phyloP scores from a whole-genome alignment of 2,329 filamentous ascomycete species.

The Scortechinia acanthostroma region DNA sequence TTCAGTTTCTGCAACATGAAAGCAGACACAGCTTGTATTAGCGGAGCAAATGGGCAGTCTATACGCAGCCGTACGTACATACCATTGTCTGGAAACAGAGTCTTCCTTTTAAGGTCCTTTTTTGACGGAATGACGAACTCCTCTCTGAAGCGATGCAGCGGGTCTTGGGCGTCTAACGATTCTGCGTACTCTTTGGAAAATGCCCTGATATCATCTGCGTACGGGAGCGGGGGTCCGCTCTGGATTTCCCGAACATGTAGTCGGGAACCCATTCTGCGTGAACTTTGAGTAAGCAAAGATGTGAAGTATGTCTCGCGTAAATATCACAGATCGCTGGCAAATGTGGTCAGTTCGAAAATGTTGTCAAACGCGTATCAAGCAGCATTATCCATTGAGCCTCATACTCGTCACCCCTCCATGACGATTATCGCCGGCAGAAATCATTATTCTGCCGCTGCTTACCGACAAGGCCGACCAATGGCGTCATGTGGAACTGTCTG shows the following conservation, averaged over 20 bases:
- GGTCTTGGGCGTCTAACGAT: constrained; percentile 48
- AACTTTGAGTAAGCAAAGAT: no score
- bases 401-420: no score
- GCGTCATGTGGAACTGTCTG: not conserved
- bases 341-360: no score
- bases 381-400: no score
- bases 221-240: not conserved
- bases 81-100: constrained; percentile 27
- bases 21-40: no score
- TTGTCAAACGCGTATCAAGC: no score
- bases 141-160: constrained; percentile 50
- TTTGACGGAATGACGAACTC: constrained; percentile 76
- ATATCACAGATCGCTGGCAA: no score
- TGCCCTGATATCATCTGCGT: not conserved
- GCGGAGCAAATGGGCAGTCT: not conserved
- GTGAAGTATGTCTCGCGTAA: no score
- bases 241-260: not conserved
- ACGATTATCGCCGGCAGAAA: no score
- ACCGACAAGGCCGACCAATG: no score
- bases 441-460: no score
- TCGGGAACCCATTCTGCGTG: not conserved
- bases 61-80: not conserved
- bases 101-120: constrained; percentile 59
- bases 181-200: not conserved
- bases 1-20: constrained; percentile 14